Evolutionary conservation across 2,329 filamentous ascomycete species (phyloP), one percentile per base, ranked within the genome.

Genomic region (Talaromyces rugulosus): DNA sequence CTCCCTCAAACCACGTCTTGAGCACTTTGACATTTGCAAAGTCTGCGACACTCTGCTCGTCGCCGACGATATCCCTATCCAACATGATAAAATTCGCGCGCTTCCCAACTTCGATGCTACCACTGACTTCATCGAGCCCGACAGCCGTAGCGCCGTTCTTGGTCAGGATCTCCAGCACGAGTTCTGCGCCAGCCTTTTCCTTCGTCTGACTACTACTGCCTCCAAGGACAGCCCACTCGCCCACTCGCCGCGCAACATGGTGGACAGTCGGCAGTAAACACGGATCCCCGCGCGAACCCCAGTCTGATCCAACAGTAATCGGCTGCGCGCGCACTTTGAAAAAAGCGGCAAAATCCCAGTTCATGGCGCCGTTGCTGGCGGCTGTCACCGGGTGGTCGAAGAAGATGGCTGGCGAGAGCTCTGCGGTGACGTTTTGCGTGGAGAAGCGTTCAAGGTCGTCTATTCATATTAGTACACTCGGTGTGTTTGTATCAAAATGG

Each of bases 371-470:
- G 14, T 61, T 57, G 44, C 47, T 61, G 30, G 59, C 59, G n/a
- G 28, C 23, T 1, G 59, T 57, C 1, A 61, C 30, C 3, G 59
- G 59, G 16, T 61, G 59, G 40, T 61, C 59, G 23, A 61, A 61
- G 44, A 62, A 62, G 7, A 58, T 58, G 23, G 60, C 60, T 4
- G 60, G 60, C n/a, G 60, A 62, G n/a, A 62, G 55, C 50, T 75
- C 74, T 12, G 74, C 73, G 1, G 74, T 75, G 18, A 74, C 66
- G 42, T 69, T 68, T 8, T 72, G 65, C 27, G 61, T 42, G n/a
- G 62, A 55, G 58, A 72, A 73, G 23, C 72, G 71, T 5, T 66
- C 33, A 57, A 69, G 67, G 47, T 75, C 73, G 54, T 69, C 68
- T 69, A 40, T 44, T 42, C 28, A 51, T 28, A 30, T 60, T 53